Evolutionary conservation across 768 basidiomycete species (phyloP), one percentile per base, ranked within the genome.

Genomic region (Kwoniella sp.): DNA sequence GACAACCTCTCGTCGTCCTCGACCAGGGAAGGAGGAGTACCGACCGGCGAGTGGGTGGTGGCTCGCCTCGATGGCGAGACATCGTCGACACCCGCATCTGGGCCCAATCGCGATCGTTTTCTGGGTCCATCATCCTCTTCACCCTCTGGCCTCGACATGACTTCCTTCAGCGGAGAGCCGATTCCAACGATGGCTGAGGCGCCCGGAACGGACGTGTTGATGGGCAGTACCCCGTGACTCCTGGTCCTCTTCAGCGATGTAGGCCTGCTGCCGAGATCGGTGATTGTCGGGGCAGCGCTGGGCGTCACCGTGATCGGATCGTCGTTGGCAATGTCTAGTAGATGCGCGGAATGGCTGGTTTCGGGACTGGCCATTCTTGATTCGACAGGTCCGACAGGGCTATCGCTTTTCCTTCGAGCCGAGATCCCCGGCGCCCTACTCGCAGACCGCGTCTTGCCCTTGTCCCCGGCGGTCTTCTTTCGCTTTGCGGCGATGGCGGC

Each of bases 161-260:
- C 62, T 3, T 43, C 56, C 36, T 57, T 57, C 8, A 64, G 47
- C 2, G 62, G 62, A 25, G 59, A 60, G 1, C 59, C 59, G 14
- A 57, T 34, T 8, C 47, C 48, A 2, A 60, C 32, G 17, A 34
- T 49, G 5, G 51, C 26, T 15, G 56, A 27, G 4, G 54, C 20
- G 27, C 52, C 54, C 9, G 55, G 40, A 3, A 47, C 12, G 7
- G 25, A 22, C 1, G 62, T 60, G 3, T 51, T 54, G 19, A 64
- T 50, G 15, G 53, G 37, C 9, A 55, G 23, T 1, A 59, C 40
- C 20, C 62, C 62, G 6, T 41, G 38, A 22, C 54, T 57, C 33
- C 62, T 40, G 9, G 62, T 64, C 25, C 62, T 47, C 29, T 64
- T 64, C 46, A 64, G 26, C 10, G 51, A 42, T 19, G 37, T 31